Percentiles rank a stretch among this genome's conserved stretches.
Conservation (phyloP, 495 filamentous ascomycete genomes). For the Lindgomyces ingoldianus region DNA sequence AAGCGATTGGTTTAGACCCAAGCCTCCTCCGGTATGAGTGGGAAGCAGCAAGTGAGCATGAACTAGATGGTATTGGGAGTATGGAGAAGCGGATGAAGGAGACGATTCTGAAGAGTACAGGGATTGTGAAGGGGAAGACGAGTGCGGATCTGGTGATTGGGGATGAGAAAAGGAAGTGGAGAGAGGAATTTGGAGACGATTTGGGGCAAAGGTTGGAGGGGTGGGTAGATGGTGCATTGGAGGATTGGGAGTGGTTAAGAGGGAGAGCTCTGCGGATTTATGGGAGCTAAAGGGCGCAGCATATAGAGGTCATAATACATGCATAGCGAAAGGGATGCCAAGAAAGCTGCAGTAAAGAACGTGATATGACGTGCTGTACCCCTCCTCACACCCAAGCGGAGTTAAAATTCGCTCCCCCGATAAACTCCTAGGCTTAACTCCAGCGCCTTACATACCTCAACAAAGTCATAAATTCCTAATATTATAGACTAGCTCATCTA, state of each 20-base stretch:
- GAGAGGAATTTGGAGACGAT: constrained; percentile 51
- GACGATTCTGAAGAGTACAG: constrained; percentile 44
- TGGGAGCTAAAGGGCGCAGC: too few species aligned
- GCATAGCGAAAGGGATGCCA: too few species aligned
- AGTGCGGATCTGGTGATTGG: constrained; percentile 44
- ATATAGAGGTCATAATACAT: too few species aligned
- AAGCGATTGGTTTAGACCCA: constrained; percentile 45
- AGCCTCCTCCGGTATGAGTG: constrained; percentile 46
- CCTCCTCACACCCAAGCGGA: too few species aligned
- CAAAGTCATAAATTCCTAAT: too few species aligned
- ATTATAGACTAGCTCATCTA: too few species aligned
- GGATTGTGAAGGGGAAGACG: constrained; percentile 47
- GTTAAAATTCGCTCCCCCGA: too few species aligned
- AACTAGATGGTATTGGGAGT: neutral
- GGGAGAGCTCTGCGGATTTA: too few species aligned
- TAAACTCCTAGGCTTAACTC: too few species aligned
- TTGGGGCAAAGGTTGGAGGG: constrained; percentile 43
- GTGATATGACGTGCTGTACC: too few species aligned
- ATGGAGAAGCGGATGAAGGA: constrained; percentile 40
- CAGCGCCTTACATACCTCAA: too few species aligned
- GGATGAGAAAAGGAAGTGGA: constrained; percentile 51
- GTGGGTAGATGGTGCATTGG: constrained; percentile 48
- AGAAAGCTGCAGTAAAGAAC: too few species aligned
- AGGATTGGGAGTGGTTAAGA: constrained; percentile 53
- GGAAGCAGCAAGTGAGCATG: constrained; percentile 37